Percentiles rank a stretch among this genome's conserved stretches.
Conservation (phyloP, 2,329 filamentous ascomycete species). For the Teratosphaeria nubilosa region DNA sequence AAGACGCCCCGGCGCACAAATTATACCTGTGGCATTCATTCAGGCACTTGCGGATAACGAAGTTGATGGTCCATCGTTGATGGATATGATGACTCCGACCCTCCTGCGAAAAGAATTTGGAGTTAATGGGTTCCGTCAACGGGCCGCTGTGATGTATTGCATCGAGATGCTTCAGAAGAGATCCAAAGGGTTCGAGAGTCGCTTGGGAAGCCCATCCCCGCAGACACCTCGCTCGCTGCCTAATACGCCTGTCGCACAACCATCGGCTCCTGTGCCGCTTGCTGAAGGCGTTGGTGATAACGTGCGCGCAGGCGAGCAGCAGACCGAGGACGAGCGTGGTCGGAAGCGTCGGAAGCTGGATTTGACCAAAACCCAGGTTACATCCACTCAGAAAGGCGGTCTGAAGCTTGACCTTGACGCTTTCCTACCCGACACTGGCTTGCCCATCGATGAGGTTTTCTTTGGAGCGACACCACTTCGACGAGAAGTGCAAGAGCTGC, state of each 20-base stretch:
- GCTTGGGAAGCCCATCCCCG: neutral
- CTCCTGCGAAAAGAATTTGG: conserved; percentile 46
- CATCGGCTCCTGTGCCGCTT: neutral
- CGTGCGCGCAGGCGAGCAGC: conserved; percentile 15
- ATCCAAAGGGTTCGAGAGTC: conserved; percentile 7
- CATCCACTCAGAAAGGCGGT: neutral
- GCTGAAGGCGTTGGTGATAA: conserved; percentile 7
- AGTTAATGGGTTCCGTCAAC: conserved; percentile 49
- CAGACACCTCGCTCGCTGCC: conserved; percentile 4
- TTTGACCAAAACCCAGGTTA: conserved; percentile 3
- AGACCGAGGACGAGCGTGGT: conserved; percentile 20
- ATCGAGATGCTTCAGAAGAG: conserved; percentile 45
- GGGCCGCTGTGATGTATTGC: conserved; percentile 47
- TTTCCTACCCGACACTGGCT: conserved; percentile 11
- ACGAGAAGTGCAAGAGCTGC: conserved; percentile 10
- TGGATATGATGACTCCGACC: conserved; percentile 45
- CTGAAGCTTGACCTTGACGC: neutral
- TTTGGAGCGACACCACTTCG: conserved; percentile 22
- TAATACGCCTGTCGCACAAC: conserved; percentile 1
- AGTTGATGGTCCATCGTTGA: conserved; percentile 54
- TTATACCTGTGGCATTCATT: conserved; percentile 49
- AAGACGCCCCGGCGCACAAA: conserved; percentile 25
- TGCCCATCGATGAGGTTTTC: conserved; percentile 26
- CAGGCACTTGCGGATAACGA: conserved; percentile 49
- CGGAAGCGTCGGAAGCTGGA: conserved; percentile 27